Conservation (phyloP, 1,139 yeast species). For the Yamadazyma diospyri region DNA sequence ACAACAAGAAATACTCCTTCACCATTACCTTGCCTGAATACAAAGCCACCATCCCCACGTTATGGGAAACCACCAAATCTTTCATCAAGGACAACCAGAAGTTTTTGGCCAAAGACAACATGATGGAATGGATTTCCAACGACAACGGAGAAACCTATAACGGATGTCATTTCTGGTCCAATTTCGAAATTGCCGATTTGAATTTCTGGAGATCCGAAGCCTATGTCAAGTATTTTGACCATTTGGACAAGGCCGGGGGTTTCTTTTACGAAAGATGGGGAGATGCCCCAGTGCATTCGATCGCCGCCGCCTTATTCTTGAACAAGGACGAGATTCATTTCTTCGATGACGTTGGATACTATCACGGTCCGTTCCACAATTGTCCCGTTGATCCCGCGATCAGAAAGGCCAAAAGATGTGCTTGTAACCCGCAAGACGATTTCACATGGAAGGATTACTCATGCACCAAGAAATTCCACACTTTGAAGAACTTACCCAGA, state of each 20-base stretch:
- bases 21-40: slow-evolving; percentile 84
- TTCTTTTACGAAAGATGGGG: slow-evolving; percentile 94
- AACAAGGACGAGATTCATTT: slow-evolving; percentile 66
- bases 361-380: slow-evolving; percentile 72
- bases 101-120: slow-evolving; percentile 59
- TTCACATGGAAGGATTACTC: slow-evolving; percentile 87
- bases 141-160: slow-evolving; percentile 68
- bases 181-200: slow-evolving; percentile 76
- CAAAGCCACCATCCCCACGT: slow-evolving; percentile 70
- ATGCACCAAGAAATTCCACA: slow-evolving; percentile 73
- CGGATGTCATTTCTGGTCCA: slow-evolving; percentile 86
- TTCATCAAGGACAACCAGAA: slow-evolving; percentile 66
- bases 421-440: slow-evolving; percentile 70
- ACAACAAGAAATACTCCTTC: slow-evolving; percentile 71
- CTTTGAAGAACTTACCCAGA: slow-evolving; percentile 56
- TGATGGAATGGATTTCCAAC: slow-evolving; percentile 69
- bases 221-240: slow-evolving; percentile 63
- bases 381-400: slow-evolving; percentile 67
- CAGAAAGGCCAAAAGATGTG: slow-evolving; percentile 56
- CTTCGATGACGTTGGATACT: slow-evolving; percentile 82
- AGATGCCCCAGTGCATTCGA: slow-evolving; percentile 87
- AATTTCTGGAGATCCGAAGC: slow-evolving; percentile 73
- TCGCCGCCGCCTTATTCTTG: slow-evolving; percentile 77
- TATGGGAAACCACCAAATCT: slow-evolving; percentile 74
- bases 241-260: slow-evolving; percentile 76